Evolutionary conservation across 192 early-diverging fungal species (phyloP).

Genomic region (Umbelopsis ramanniana): DNA sequence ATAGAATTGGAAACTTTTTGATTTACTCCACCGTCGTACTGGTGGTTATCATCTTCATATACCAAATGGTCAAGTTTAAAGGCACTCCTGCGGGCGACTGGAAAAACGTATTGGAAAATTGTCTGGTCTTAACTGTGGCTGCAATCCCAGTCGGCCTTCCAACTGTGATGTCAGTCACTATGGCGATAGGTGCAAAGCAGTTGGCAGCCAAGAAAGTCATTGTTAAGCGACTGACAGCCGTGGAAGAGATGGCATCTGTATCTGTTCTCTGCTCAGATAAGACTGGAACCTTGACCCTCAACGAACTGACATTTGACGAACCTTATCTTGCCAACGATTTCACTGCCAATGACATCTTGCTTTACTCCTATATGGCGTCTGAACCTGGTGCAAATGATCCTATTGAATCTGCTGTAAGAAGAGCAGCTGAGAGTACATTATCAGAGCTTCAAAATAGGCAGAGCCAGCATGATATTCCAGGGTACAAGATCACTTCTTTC

Average conservation of each 20-base stretch:
- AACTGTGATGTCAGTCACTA: slow-evolving; percentile 91
- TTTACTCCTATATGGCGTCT: slow-evolving; percentile 77
- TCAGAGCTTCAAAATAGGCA: slow-evolving; percentile 61
- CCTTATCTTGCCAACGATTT: slow-evolving; percentile 70
- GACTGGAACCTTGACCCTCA: slow-evolving; percentile 87
- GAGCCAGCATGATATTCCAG: slow-evolving; percentile 80
- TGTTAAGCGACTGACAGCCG: slow-evolving; percentile 90
- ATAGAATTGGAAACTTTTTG: slow-evolving; percentile 89
- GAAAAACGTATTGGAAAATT: slow-evolving; percentile 63
- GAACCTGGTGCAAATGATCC: slow-evolving; percentile 88
- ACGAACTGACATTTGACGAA: slow-evolving; percentile 87
- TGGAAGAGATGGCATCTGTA: slow-evolving; percentile 89
- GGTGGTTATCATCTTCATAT: slow-evolving; percentile 77
- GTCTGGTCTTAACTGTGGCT: slow-evolving; percentile 83
- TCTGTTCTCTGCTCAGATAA: slow-evolving; percentile 81
- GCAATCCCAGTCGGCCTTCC: slow-evolving; percentile 91
- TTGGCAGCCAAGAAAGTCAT: slow-evolving; percentile 89
- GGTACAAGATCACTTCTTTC: slow-evolving; percentile 86
- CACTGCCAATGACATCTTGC: slow-evolving; percentile 76
- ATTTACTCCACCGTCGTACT: slow-evolving; percentile 77
- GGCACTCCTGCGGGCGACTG: slow-evolving; percentile 51
- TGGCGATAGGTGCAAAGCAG: slow-evolving; percentile 89
- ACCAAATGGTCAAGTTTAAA: slow-evolving; percentile 59
- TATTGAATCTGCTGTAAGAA: slow-evolving; percentile 83
- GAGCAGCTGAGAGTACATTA: slow-evolving; percentile 71